A percentile compares a stretch with the other conserved stretches of the same genome.
Evolutionary conservation across 805 yeast species (phyloP).

Genomic region (Starmerella sp.): DNA sequence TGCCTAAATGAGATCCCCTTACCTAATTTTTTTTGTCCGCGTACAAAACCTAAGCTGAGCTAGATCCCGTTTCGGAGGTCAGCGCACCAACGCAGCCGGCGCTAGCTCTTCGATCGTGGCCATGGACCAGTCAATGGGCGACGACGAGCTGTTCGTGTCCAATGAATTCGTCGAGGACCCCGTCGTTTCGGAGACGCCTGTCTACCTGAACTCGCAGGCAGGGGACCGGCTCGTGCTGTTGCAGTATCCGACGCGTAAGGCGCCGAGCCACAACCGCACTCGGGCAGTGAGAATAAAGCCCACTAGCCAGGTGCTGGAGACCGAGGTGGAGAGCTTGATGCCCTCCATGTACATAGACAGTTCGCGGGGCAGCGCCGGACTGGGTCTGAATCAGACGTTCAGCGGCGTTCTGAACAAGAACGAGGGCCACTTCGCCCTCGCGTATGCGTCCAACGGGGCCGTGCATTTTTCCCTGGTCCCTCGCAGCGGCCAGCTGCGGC

Average conservation of each 20-base stretch:
- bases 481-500: constrained; percentile 65
- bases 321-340: constrained; percentile 59
- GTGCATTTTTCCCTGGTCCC: constrained; percentile 56
- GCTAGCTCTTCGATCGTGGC: neutral
- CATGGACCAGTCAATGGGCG: constrained; percentile 22
- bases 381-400: constrained; percentile 40
- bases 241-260: constrained; percentile 49
- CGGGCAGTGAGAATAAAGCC: constrained; percentile 44
- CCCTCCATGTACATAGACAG: constrained; percentile 57
- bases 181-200: constrained; percentile 49
- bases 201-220: constrained; percentile 33
- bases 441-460: constrained; percentile 31
- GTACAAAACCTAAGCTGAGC: neutral
- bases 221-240: constrained; percentile 34
- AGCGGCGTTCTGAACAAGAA: constrained; percentile 49
- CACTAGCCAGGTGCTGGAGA: constrained; percentile 52
- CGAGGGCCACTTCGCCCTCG: constrained; percentile 30
- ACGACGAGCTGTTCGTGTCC: constrained; percentile 23
- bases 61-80: neutral
- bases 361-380: neutral
- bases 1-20: neutral
- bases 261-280: neutral
- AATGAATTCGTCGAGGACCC: constrained; percentile 40
- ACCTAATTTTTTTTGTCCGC: constrained; percentile 12
- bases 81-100: neutral